These are phyloP conservation scores for Ananas comosus DNA, from an alignment of 176 grass and related monocot species.

Conservation along the genomic window DNA sequence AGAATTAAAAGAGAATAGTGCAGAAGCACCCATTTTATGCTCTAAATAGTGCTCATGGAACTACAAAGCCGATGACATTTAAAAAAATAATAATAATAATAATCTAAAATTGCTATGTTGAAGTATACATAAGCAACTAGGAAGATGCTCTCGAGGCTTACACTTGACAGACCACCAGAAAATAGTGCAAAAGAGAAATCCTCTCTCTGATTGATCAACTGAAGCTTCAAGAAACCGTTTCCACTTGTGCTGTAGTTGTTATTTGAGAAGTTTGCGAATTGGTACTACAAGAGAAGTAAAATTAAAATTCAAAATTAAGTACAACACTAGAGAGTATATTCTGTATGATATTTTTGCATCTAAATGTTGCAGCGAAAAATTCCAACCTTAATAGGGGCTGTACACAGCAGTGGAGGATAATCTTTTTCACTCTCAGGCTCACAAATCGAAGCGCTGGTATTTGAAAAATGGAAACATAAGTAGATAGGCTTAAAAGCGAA, in stretches of 20 bases:
- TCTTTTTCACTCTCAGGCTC: slow-evolving; percentile 46
- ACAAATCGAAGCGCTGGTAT: slow-evolving; percentile 55
- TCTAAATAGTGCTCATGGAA: no score
- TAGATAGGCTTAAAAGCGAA: background rate
- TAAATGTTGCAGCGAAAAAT: background rate
- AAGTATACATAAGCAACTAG: slow-evolving; percentile 13
- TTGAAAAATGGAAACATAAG: slow-evolving; percentile 15
- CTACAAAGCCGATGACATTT: background rate
- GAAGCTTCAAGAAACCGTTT: slow-evolving; percentile 70
- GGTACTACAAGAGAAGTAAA: slow-evolving; percentile 42
- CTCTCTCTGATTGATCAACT: slow-evolving; percentile 81
- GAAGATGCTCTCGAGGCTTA: slow-evolving; percentile 17
- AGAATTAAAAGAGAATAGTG: no score
- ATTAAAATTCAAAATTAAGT: background rate
- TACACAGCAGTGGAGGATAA: slow-evolving; percentile 67
- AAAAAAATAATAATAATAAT: no score
- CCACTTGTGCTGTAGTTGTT: slow-evolving; percentile 40
- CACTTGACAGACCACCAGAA: slow-evolving; percentile 62
- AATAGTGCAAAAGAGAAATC: slow-evolving; percentile 91
- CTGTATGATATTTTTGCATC: background rate
- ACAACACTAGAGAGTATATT: slow-evolving; percentile 1
- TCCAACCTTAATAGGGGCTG: slow-evolving; percentile 79
- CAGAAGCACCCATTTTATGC: no score
- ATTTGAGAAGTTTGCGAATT: slow-evolving; percentile 67
- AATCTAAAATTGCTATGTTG: background rate